A percentile compares a stretch with the other conserved stretches of the same genome.
Evolutionary conservation across 345 rosid species (phyloP).

Genomic region (Eucalyptus regnans): DNA sequence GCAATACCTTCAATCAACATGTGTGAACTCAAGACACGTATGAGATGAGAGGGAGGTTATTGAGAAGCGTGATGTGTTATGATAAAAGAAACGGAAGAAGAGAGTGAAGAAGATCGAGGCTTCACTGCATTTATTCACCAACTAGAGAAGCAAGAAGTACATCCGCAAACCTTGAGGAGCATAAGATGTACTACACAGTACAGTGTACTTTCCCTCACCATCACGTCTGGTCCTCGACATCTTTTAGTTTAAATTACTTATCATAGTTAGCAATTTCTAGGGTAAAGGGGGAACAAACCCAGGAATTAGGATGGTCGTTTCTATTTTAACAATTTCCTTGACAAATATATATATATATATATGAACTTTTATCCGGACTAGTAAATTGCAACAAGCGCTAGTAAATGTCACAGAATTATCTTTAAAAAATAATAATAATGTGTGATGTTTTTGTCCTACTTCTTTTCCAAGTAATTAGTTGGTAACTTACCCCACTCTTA

Average conservation of each 20-base stretch:
- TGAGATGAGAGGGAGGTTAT: background rate
- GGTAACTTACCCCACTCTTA: background rate
- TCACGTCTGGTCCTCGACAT: background rate
- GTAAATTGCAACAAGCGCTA: background rate
- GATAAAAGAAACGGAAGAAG: background rate
- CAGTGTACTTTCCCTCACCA: background rate
- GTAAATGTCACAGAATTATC: background rate
- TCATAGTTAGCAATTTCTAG: background rate
- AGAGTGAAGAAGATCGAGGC: background rate
- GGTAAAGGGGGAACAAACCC: background rate
- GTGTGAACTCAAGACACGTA: background rate
- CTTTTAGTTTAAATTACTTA: background rate
- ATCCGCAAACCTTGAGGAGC: background rate
- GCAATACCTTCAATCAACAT: background rate
- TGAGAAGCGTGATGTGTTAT: background rate
- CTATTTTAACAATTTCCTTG: background rate
- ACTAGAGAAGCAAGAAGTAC: background rate
- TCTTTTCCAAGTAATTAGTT: background rate
- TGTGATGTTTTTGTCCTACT: background rate
- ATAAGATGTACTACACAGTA: background rate
- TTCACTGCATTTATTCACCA: background rate
- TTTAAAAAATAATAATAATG: background rate
- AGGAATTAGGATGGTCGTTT: background rate
- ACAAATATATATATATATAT: too few species aligned
- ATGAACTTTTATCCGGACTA: background rate